A percentile compares a stretch with the other conserved stretches of the same genome.
Conservation (phyloP, 495 filamentous ascomycete species). For the Annulohypoxylon moriforme region DNA sequence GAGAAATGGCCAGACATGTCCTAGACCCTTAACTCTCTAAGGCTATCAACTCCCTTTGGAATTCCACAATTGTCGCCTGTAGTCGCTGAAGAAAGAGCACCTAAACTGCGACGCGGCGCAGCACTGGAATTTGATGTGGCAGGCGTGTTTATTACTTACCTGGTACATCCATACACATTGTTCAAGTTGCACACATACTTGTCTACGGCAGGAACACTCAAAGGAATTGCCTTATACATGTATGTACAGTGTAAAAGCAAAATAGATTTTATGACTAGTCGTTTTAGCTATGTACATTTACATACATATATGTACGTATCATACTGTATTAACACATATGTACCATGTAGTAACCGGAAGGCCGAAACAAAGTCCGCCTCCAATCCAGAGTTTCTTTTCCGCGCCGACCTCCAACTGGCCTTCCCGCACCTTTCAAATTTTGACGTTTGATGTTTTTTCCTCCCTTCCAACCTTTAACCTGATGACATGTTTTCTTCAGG, state of each 20-base stretch:
- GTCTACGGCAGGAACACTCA: constrained; percentile 10
- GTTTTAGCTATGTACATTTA: constrained; percentile 14
- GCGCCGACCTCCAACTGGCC: constrained; percentile 13
- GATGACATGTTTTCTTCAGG: constrained; percentile 33
- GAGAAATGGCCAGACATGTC: neutral
- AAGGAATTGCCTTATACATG: constrained; percentile 7
- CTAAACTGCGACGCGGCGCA: neutral
- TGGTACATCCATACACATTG: neutral
- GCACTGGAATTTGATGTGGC: neutral
- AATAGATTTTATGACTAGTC: constrained; percentile 24
- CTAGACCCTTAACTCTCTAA: neutral
- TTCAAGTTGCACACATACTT: constrained; percentile 7
- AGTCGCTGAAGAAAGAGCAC: neutral
- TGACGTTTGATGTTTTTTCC: constrained; percentile 3
- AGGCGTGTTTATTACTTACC: neutral
- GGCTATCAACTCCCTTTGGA: neutral
- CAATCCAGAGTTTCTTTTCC: constrained; percentile 20
- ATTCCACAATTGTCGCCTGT: neutral
- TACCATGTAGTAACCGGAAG: constrained; percentile 21
- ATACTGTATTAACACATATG: neutral
- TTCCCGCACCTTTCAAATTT: constrained; percentile 24
- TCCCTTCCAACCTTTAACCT: constrained; percentile 6
- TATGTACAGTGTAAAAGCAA: constrained; percentile 29
- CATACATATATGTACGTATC: neutral
- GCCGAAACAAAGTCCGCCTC: constrained; percentile 36